Conservation (phyloP, 495 filamentous ascomycete species). For the Xylaria venustula region DNA sequence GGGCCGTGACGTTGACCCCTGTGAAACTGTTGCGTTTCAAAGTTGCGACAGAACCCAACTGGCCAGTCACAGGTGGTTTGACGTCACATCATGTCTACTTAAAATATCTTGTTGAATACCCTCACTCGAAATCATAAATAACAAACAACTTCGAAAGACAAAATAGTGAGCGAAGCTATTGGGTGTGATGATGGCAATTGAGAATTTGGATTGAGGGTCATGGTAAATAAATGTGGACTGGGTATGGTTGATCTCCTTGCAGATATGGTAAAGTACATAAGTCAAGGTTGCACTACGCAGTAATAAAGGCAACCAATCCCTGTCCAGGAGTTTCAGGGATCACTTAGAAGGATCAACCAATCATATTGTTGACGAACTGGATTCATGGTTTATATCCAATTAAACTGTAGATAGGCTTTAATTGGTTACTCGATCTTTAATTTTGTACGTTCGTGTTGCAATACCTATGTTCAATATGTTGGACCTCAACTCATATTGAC, state of each 20-base stretch:
- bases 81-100: neutral
- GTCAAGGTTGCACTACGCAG: neutral
- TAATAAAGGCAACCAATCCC: neutral
- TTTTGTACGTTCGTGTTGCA: too few species aligned
- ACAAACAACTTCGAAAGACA: too few species aligned
- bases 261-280: neutral
- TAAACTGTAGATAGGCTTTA: too few species aligned
- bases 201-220: too few species aligned
- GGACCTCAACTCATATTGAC: too few species aligned
- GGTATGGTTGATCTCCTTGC: neutral
- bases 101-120: neutral
- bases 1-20: constrained; percentile 3
- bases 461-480: too few species aligned
- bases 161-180: neutral
- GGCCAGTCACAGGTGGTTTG: constrained; percentile 24
- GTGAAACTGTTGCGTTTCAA: constrained; percentile 40
- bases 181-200: neutral
- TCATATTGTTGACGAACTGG: too few species aligned
- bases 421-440: too few species aligned
- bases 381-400: too few species aligned
- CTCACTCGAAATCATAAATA: too few species aligned
- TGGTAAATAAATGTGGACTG: neutral
- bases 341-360: neutral
- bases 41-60: constrained; percentile 38
- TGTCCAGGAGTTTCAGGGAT: neutral